Evolutionary conservation across 2,329 filamentous ascomycete species (phyloP).

Genomic region (Penicillium hordei): DNA sequence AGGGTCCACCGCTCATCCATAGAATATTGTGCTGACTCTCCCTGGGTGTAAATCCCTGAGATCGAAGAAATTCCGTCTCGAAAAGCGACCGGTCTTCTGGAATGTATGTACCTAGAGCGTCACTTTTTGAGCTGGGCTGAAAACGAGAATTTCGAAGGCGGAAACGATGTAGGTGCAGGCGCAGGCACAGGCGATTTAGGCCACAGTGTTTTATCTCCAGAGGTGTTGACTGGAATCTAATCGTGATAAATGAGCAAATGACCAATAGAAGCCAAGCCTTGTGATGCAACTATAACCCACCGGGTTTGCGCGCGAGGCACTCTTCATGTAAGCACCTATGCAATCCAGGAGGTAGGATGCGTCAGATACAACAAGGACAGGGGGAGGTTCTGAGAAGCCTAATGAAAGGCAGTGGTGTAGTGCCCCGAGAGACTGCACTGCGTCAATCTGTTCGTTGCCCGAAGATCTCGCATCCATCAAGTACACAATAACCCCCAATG

Average conservation of each 20-base stretch:
- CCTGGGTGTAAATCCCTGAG: not conserved
- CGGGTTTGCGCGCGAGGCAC: not conserved
- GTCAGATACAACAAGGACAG: slow-evolving; percentile 1
- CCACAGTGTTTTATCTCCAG: not conserved
- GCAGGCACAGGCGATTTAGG: not conserved
- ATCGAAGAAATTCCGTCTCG: too few species aligned
- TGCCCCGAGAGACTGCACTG: slow-evolving; percentile 1
- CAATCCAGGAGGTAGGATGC: slow-evolving; percentile 6
- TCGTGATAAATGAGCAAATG: not conserved
- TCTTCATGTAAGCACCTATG: slow-evolving; percentile 2
- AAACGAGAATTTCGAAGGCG: not conserved
- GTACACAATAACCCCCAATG: not conserved
- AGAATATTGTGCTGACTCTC: not conserved
- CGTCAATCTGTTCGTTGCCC: not conserved
- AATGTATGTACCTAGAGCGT: not conserved
- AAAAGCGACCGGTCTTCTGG: too few species aligned
- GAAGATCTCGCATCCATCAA: not conserved
- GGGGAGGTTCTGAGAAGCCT: not conserved
- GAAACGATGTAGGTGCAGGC: not conserved
- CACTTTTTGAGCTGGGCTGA: not conserved
- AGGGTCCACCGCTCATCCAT: not conserved
- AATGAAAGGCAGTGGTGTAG: slow-evolving; percentile 4
- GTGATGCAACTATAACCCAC: not conserved
- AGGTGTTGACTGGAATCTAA: not conserved
- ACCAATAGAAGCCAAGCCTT: not conserved